Percentiles rank a stretch among this genome's conserved stretches.
Conservation (phyloP, 768 basidiomycete species). For the Hemileccinum impolitum region DNA sequence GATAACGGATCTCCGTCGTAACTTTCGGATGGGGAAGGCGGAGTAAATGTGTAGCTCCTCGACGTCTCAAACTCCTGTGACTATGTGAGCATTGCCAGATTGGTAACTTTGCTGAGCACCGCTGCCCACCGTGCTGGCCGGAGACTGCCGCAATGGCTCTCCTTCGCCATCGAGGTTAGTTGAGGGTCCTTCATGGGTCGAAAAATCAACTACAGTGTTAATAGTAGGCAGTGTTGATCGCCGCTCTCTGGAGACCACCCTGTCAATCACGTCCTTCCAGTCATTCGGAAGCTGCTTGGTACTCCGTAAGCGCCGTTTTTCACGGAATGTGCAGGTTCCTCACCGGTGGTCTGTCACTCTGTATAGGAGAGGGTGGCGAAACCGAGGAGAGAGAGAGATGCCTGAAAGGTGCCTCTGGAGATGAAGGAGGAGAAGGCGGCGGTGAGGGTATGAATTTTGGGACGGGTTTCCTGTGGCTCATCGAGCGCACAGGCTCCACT, state of each 20-base stretch:
- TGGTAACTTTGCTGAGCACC: constrained; percentile 25
- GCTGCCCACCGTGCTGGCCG: constrained; percentile 32
- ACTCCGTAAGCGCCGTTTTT: constrained; percentile 4
- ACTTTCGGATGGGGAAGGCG: constrained; percentile 34
- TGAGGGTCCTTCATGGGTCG: constrained; percentile 23
- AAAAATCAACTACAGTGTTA: constrained; percentile 31
- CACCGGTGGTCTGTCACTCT: constrained; percentile 32
- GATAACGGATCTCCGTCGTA: constrained; percentile 33
- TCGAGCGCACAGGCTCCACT: constrained; percentile 32
- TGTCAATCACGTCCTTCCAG: constrained; percentile 35
- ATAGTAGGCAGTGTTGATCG: constrained; percentile 31
- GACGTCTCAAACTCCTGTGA: constrained; percentile 32
- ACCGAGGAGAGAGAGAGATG: constrained; percentile 30
- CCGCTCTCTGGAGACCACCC: constrained; percentile 31
- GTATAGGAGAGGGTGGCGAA: constrained; percentile 16
- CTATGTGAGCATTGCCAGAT: constrained; percentile 25
- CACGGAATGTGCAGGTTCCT: constrained; percentile 9
- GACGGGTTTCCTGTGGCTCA: constrained; percentile 71
- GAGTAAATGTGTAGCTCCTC: constrained; percentile 29
- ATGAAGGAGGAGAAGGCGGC: constrained; percentile 39
- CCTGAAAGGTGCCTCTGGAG: constrained; percentile 32
- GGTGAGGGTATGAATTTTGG: constrained; percentile 67
- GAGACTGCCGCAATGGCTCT: constrained; percentile 32
- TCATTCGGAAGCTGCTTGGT: constrained; percentile 31
- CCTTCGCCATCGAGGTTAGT: constrained; percentile 24